phyloP scores from a whole-genome alignment of 306 rosid genomes.

The Vigna unguiculata region DNA sequence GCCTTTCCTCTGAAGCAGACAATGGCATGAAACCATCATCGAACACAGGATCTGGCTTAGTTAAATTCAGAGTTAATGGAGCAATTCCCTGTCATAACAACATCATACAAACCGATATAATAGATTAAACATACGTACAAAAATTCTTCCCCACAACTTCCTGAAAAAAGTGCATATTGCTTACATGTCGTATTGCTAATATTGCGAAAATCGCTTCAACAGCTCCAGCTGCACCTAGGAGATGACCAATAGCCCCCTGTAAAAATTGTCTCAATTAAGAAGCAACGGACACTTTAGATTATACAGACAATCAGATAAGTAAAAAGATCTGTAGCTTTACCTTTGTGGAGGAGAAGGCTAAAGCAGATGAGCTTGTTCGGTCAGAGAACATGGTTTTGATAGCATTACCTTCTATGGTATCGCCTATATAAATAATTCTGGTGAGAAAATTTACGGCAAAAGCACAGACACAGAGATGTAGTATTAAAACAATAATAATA shows the following conservation, averaged over 20 bases:
- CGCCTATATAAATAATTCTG: conserved; percentile 58
- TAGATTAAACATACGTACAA: conserved; percentile 7
- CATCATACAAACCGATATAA: conserved; percentile 21
- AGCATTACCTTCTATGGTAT: conserved; percentile 86
- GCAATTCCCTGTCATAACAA: conserved; percentile 75
- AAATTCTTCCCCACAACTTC: conserved; percentile 29
- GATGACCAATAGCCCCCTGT: conserved; percentile 97
- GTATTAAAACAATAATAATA: conserved; percentile 28
- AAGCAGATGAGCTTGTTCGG: conserved; percentile 66
- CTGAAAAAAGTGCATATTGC: conserved; percentile 27
- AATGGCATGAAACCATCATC: conserved; percentile 73
- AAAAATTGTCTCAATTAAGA: conserved; percentile 34
- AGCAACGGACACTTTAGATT: conserved; percentile 7
- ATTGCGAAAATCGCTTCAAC: conserved; percentile 96
- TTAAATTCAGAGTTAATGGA: conserved; percentile 88
- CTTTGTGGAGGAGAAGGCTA: conserved; percentile 94
- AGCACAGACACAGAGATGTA: conserved; percentile 28
- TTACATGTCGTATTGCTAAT: conserved; percentile 73
- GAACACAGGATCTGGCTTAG: conserved; percentile 82
- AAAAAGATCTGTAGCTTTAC: conserved; percentile 54
- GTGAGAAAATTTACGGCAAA: conserved; percentile 19
- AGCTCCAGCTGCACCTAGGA: conserved; percentile 96
- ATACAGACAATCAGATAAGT: conserved; percentile 10
- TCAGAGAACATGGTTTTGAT: conserved; percentile 72
- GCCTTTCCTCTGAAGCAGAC: conserved; percentile 65